Percentiles rank a stretch among this genome's conserved stretches.
Evolutionary conservation across 2,329 filamentous ascomycete genomes (phyloP).

Genomic region (Cladophialophora chaetospira): DNA sequence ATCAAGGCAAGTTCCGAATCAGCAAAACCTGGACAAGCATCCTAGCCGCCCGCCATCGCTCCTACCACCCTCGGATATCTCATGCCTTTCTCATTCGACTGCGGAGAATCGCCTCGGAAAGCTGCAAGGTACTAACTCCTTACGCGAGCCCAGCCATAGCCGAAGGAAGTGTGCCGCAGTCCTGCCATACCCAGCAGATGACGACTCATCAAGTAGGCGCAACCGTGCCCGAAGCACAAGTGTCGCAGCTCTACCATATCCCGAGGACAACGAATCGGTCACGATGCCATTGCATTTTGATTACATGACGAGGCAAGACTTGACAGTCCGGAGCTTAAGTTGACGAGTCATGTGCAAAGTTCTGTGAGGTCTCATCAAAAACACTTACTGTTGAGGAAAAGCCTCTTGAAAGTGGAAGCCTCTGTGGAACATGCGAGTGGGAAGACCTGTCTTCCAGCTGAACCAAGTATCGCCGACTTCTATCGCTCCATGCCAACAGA

Average conservation of each 20-base stretch:
- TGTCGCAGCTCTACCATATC: not conserved
- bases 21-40: no score
- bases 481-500: no score
- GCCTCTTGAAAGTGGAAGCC: no score
- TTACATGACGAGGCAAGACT: not conserved
- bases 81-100: not conserved
- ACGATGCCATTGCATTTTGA: slow-evolving; percentile 5
- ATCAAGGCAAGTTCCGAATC: no score
- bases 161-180: not conserved
- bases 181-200: not conserved
- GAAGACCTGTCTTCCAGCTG: no score
- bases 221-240: not conserved
- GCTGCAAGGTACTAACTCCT: not conserved
- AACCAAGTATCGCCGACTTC: no score
- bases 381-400: no score
- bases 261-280: not conserved
- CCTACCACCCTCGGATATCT: not conserved
- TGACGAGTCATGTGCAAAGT: no score
- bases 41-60: not conserved
- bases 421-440: no score
- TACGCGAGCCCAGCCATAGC: not conserved
- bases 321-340: not conserved
- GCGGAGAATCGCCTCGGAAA: not conserved
- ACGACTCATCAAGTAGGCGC: no score
- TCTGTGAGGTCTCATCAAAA: no score